Conservation (phyloP, 2,329 filamentous ascomycete genomes). For the Graphilbum ipis-grandicollis region DNA sequence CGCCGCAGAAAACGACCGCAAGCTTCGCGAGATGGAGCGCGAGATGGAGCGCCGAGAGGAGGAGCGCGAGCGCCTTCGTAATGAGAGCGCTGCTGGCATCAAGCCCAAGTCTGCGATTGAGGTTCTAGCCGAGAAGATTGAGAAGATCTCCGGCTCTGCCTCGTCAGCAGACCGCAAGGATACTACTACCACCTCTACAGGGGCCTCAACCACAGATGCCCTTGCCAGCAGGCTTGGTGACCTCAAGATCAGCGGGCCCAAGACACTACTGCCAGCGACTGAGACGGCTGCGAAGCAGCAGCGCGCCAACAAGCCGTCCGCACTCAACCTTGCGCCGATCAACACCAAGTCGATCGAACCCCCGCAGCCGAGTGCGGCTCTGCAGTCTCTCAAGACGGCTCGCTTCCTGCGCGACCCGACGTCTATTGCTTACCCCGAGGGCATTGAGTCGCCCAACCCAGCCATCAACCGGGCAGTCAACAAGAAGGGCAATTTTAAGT, state of each 20-base stretch:
- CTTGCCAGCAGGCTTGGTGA: constrained; percentile 33
- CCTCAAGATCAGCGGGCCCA: constrained; percentile 25
- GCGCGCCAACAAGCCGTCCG: constrained; percentile 56
- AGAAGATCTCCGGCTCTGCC: constrained; percentile 19
- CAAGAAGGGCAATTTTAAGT: constrained; percentile 76
- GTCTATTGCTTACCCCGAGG: constrained; percentile 59
- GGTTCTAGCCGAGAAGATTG: constrained; percentile 24
- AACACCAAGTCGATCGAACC: constrained; percentile 79
- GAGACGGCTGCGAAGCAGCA: constrained; percentile 36
- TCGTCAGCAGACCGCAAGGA: constrained; percentile 28
- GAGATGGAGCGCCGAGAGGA: constrained; percentile 60
- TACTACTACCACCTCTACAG: constrained; percentile 1
- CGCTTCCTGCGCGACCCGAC: constrained; percentile 70
- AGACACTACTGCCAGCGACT: constrained; percentile 12
- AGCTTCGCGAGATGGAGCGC: constrained; percentile 54
- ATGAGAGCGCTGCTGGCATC: constrained; percentile 17
- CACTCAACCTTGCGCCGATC: constrained; percentile 68
- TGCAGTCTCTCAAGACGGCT: constrained; percentile 83
- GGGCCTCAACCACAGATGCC: constrained; percentile 13
- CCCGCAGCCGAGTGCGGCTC: constrained; percentile 79
- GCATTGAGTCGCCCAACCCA: constrained; percentile 79
- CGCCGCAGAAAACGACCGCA: constrained; percentile 18
- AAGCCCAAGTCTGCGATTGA: constrained; percentile 34
- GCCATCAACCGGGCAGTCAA: constrained; percentile 67
- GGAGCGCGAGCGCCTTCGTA: constrained; percentile 43